Conservation (phyloP, 2,329 filamentous ascomycete species). For the Epichloe coenophiala region DNA sequence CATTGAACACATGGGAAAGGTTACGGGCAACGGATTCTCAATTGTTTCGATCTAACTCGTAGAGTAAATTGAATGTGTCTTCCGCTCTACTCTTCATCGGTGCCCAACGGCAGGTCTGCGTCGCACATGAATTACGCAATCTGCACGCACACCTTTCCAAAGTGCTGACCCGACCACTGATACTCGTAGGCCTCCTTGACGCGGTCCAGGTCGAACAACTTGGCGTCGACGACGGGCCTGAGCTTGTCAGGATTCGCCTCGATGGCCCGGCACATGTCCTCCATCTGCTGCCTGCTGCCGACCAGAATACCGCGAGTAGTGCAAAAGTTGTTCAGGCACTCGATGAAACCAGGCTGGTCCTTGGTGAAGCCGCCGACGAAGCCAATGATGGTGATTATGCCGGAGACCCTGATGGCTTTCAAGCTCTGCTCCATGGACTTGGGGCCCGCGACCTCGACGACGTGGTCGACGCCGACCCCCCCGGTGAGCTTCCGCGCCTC, state of each 20-base stretch:
- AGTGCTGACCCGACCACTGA: slow-evolving; percentile 22
- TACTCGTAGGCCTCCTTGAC: slow-evolving; percentile 30
- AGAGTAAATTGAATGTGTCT: too few relatives aligned
- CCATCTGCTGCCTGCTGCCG: slow-evolving; percentile 32
- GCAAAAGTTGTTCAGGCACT: slow-evolving; percentile 19
- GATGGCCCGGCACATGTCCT: slow-evolving; percentile 37
- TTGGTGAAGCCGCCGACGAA: slow-evolving; percentile 18
- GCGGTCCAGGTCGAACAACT: slow-evolving; percentile 30
- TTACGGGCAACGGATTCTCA: too few relatives aligned
- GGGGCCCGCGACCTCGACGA: slow-evolving; percentile 35
- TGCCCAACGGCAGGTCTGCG: too few relatives aligned
- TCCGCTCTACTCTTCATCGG: too few relatives aligned
- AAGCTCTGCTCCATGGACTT: slow-evolving; percentile 31
- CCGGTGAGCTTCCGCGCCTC: slow-evolving; percentile 28
- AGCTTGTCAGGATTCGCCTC: slow-evolving; percentile 30
- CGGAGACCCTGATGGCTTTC: slow-evolving; percentile 30
- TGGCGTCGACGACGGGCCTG: slow-evolving; percentile 32
- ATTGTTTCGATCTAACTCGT: too few relatives aligned
- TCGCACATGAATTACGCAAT: slow-evolving; percentile 11
- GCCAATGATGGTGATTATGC: slow-evolving; percentile 29
- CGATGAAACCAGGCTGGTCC: slow-evolving; percentile 20
- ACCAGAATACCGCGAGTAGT: slow-evolving; percentile 33
- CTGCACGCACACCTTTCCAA: slow-evolving; percentile 25
- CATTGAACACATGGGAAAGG: too few relatives aligned
- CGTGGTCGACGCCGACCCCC: slow-evolving; percentile 33